Evolutionary conservation across 495 filamentous ascomycete genomes (phyloP).

Genomic region (Trichoderma reesei): DNA sequence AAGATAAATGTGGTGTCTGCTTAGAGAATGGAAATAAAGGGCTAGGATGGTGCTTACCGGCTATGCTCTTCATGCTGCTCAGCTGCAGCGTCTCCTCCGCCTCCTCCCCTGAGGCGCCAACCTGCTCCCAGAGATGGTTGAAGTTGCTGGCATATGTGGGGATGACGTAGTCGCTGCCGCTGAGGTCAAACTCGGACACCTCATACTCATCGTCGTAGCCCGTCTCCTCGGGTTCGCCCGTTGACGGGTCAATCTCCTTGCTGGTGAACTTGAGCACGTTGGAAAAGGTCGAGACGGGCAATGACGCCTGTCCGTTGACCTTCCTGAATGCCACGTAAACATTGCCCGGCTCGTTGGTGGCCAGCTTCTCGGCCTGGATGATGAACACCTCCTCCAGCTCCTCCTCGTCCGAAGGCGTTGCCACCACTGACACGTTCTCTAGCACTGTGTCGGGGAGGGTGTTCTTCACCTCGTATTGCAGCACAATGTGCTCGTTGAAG

Average conservation of each 20-base stretch:
- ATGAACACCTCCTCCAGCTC: constrained; percentile 85
- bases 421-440: constrained; percentile 80
- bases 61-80: constrained; percentile 80
- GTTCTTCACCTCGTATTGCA: constrained; percentile 98
- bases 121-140: constrained; percentile 93
- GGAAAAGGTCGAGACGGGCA: constrained; percentile 71
- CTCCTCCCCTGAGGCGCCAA: constrained; percentile 78
- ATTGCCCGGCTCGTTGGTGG: constrained; percentile 74
- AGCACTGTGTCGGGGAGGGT: constrained; percentile 84
- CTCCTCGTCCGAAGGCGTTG: constrained; percentile 77
- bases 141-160: constrained; percentile 92
- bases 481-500: constrained; percentile 90
- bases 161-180: constrained; percentile 85
- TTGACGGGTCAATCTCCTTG: constrained; percentile 96
- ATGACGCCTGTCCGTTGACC: constrained; percentile 54
- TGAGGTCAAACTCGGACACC: constrained; percentile 86
- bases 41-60: constrained; percentile 48
- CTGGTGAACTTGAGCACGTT: constrained; percentile 94
- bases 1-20: too few species aligned
- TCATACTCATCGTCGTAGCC: constrained; percentile 98
- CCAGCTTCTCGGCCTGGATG: constrained; percentile 72
- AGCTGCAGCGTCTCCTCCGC: constrained; percentile 87
- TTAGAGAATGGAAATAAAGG: background rate
- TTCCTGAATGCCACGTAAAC: constrained; percentile 95
- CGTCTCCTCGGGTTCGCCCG: constrained; percentile 77